These are phyloP conservation scores for Cucurbita ficifolia DNA, from an alignment of 306 rosid genomes.

Conservation along the genomic window DNA sequence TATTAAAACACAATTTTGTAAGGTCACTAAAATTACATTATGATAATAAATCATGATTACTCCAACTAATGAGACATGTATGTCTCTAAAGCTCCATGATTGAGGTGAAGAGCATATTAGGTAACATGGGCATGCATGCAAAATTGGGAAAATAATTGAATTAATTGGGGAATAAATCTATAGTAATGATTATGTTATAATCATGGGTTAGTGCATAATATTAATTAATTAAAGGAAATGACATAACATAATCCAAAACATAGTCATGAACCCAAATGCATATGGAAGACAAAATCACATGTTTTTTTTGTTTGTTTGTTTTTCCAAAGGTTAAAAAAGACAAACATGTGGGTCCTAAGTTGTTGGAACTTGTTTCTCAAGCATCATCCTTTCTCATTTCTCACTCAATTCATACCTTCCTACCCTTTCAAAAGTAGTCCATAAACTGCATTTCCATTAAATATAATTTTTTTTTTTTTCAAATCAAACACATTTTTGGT, in stretches of 20 bases:
- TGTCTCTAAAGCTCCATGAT: background rate
- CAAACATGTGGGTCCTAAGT: slow-evolving; percentile 1
- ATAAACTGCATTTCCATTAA: background rate
- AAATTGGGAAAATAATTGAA: background rate
- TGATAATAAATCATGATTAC: slow-evolving; percentile 2
- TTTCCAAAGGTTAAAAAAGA: background rate
- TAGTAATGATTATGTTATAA: background rate
- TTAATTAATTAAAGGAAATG: background rate
- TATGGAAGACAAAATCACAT: background rate
- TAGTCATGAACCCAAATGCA: background rate
- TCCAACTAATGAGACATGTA: slow-evolving; percentile 3
- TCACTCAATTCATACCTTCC: background rate
- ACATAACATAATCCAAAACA: background rate
- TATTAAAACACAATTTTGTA: background rate
- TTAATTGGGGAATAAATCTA: background rate
- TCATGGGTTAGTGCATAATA: background rate
- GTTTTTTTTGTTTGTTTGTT: background rate
- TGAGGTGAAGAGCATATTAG: background rate
- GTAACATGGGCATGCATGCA: slow-evolving; percentile 10
- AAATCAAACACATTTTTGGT: no score
- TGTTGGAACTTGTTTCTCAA: slow-evolving; percentile 6
- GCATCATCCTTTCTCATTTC: background rate
- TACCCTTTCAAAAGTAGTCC: background rate
- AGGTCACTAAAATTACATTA: background rate
- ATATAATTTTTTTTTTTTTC: background rate